Base-by-base conservation (phyloP, 495 filamentous ascomycete genomes). In the Aspergillus asperescens region DNA sequence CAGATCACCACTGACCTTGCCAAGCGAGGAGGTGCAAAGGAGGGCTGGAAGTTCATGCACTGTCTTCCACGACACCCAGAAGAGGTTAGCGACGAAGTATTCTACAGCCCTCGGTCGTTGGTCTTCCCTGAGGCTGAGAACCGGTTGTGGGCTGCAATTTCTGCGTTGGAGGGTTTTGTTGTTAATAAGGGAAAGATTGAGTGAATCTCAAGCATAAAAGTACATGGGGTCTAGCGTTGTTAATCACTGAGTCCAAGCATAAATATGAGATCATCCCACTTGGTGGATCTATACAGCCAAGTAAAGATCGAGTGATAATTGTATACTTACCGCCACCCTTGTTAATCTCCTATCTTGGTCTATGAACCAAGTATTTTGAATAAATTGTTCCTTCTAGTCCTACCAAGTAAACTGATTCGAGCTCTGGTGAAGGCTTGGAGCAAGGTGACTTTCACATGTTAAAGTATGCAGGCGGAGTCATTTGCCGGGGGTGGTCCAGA, bases 21-120 rank as follows among this genome's bases (percentile, higher is more conserved):
- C 2, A 76, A 84, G 70, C 77, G 83, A 38, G 93, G 92, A 34
- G 89, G 89, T 25, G 93, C 93, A 10, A 94, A 94, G 65, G 77
- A 85, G 27, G 76, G 78, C 52, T 98, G 93, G 93, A 90, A 88
- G 71, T 98, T 97, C 63, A 96, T 98, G 93, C 93, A 98, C 77
- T 98, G 93, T 65, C 69, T 98, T 45, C 93, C 93, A n/a, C 80
- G 93, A 45, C 90, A 98, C 59, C 81, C 78, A 0, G 92, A 98
- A 71, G 93, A 98, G 72, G 93, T 97, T 7, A 83, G 81, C 48
- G 91, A 98, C 65, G 90, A 89, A 60, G 91, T 98, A 1, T 95
- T 97, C 64, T 96, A 97, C 63, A 81, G 86, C 28, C 68, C 75
- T 0, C 78, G 85, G 57, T 90, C 84, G 25, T 70, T 98, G 44